Base-by-base conservation (phyloP, 768 basidiomycete species). In the Postia placenta region DNA sequence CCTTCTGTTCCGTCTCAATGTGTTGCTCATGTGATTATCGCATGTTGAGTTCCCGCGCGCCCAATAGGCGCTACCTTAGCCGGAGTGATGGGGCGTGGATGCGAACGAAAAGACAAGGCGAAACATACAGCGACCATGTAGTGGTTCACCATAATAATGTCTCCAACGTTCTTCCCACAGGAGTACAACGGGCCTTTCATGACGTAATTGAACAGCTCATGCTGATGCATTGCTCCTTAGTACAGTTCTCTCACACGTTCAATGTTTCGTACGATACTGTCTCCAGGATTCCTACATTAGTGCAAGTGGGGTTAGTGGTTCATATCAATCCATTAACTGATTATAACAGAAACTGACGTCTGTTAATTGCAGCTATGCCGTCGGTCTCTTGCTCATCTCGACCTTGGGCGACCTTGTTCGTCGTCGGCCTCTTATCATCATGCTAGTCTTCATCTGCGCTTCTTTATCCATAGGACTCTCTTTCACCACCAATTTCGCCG, bases 381-480 rank as follows among this genome's bases (percentile, higher is more conserved):
- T 58, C 23, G 65, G 65, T 15, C 47, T 60, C 1, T 63, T 92
- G 3, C 64, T 92, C 35, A 78, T 94, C 47, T 78, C 86, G 0
- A 91, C 91, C 1, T 70, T 91, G 0, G 91, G 92, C 5, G 92
- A 95, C 62, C 75, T 93, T 17, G 74, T 91, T 25, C 83, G 85
- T 19, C 71, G 91, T 30, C 73, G 92, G 12, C 83, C 80, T 38
- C 72, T 95, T 0, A 74, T 86, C 25, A 70, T 94, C 20, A 50
- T 72, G 11, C 65, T 90, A 15, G 68, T 85, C 37, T 55, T 75
- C 1, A 37, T 76, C 20, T 79, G 82, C 0, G 74, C 76, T 0
- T 58, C 73, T 3, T 69, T 95, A 3, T 80, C 85, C 0, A 80
- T 93, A 44, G 90, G 85, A 0, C 73, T 92, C 1, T 76, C 85